Base-by-base conservation (phyloP, 768 basidiomycete species). In the Russula sp. region DNA sequence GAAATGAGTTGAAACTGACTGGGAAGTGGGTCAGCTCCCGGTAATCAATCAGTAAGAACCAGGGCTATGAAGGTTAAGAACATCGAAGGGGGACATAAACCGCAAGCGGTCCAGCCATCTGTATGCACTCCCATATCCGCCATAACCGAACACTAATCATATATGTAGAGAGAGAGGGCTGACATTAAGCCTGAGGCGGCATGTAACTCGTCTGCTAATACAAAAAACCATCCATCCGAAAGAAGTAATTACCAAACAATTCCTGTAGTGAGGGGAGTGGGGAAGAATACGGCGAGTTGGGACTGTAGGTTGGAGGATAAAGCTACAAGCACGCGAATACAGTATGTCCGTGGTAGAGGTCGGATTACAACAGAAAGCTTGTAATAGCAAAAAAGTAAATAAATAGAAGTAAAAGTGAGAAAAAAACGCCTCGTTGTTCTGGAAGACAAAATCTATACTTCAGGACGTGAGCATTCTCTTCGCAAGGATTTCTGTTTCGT, bases 381-480 rank as follows among this genome's bases (percentile, higher is more conserved):
- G n/a, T 20, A 44, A n/a, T n/a, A 46, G 10, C 18, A 18, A 42
- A n/a, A 42, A 40, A 14, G 7, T 24, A 51, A 24, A 32, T n/a
- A 30, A 26, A 26, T 36, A 46, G 18, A 53, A 22, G 20, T 3
- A 26, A 50, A 53, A 34, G 32, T 18, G 8, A 30, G 1, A 28
- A 1, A 46, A 46, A 46, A 46, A n/a, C 8, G 14, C 42, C 20
- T 10, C 10, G 34, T 34, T 14, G 18, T 42, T 42, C 40, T 5
- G 18, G 20, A 44, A 44, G 2, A 44, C 42, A 8, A 44, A 44
- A 30, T 11, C 20, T 60, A 64, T 50, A 56, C 58, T 38, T 64
- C 63, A 22, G 53, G 58, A 42, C 58, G 59, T 22, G 63, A 64
- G 9, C 26, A 38, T 22, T 60, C 59, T 24, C 58, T 59, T 8